phyloP scores from a whole-genome alignment of 352 stramenopile species.

The Phytopythium sindhum region DNA sequence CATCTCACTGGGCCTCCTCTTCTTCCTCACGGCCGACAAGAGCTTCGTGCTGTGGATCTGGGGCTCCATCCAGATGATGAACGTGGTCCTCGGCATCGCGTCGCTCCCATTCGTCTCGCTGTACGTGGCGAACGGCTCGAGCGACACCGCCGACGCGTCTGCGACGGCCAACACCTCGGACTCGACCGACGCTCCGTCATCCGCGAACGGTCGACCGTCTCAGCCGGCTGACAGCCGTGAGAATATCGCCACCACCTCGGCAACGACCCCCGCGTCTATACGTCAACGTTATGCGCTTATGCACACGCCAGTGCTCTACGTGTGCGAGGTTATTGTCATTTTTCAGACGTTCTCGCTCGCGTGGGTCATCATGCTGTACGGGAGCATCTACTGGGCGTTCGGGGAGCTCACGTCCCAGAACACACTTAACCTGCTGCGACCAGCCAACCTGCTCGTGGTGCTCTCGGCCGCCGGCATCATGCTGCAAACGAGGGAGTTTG shows the following conservation, averaged over 20 bases:
- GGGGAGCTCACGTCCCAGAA: conserved; percentile 33
- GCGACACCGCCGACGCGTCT: conserved; percentile 4
- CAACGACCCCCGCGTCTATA: neutral
- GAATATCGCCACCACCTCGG: neutral
- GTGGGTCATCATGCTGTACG: conserved; percentile 44
- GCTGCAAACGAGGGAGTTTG: conserved; percentile 64
- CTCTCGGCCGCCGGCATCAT: conserved; percentile 41
- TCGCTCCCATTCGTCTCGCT: conserved; percentile 44
- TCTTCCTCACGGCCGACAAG: conserved; percentile 21
- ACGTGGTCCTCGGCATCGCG: conserved; percentile 52
- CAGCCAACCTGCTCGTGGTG: conserved; percentile 16
- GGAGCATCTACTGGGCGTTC: conserved; percentile 43
- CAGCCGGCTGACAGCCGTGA: neutral
- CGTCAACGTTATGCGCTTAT: conserved; percentile 31
- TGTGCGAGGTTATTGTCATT: conserved; percentile 70
- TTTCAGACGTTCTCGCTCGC: conserved; percentile 49
- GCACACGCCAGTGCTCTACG: conserved; percentile 41
- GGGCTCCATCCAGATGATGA: conserved; percentile 47
- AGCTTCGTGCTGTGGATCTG: conserved; percentile 42
- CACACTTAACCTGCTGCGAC: conserved; percentile 15
- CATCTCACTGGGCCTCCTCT: conserved; percentile 38
- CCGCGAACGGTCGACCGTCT: conserved; percentile 8
- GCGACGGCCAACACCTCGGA: conserved; percentile 9
- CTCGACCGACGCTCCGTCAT: neutral
- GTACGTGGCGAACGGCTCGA: conserved; percentile 18